Conservation (phyloP, 73 alveolate species). For the Paramecium primaurelia region DNA sequence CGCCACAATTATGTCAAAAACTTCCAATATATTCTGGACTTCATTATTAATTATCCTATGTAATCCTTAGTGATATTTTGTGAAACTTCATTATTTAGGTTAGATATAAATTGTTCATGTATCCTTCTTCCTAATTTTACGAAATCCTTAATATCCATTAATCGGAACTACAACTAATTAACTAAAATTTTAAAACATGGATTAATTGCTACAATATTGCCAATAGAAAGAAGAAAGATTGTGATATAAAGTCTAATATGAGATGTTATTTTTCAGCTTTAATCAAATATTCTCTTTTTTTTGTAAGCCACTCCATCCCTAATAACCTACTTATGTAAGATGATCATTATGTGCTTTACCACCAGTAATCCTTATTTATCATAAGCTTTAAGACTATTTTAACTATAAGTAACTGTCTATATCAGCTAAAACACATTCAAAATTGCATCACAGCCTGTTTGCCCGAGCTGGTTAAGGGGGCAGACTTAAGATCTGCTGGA, state of each 20-base stretch:
- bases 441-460: slow-evolving; percentile 67
- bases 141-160: not conserved
- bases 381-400: not conserved
- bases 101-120: not conserved
- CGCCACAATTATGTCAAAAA: not conserved
- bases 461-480: slow-evolving; percentile 97
- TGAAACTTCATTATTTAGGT: not conserved
- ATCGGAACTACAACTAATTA: not conserved
- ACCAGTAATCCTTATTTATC: not conserved
- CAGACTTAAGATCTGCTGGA: slow-evolving; percentile 93
- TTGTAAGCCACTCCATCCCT: not conserved
- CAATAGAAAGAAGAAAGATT: not conserved
- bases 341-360: not conserved
- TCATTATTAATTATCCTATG: not conserved
- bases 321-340: not conserved
- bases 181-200: not conserved
- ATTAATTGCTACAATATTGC: not conserved
- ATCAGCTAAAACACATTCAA: not conserved
- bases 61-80: not conserved
- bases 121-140: not conserved
- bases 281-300: not conserved
- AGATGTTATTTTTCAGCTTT: slow-evolving; percentile 14
- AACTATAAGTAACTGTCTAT: not conserved
- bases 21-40: slow-evolving; percentile 15
- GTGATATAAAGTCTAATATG: not conserved